Evolutionary conservation across 192 early-diverging fungal species (phyloP), one percentile per base, ranked within the genome.

Genomic region (Podochytrium sp.): DNA sequence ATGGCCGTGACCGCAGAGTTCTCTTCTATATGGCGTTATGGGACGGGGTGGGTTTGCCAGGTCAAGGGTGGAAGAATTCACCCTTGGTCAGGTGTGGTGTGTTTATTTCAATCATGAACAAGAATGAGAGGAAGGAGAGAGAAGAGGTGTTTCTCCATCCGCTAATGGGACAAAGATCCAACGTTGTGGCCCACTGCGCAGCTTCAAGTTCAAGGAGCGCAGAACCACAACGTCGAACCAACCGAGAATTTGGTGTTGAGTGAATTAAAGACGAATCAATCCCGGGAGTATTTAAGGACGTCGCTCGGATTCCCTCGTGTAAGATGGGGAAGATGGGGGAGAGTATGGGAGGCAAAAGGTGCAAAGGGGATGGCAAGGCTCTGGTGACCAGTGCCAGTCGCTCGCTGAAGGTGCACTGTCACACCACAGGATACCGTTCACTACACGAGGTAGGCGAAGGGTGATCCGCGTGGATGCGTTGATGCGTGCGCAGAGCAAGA

Each of bases 131-230:
- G 53, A 56, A 12, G 16, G 25, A 56, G 27, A 12, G 18, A 56
- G 43, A 12, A 47, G 20, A 20, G 20, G 43, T 47, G 43, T 57
- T 16, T 30, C 55, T 57, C 30, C 55, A 57, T 27, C 14, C 55
- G 14, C 29, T 1, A 57, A 57, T 57, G 55, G 55, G 20, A 47
- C 20, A 12, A 47, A 47, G 20, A 7, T 7, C 20, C 10, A 47
- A 20, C 10, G 20, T 7, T 7, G 20, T 20, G 43, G 7, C 20
- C 43, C 43, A 47, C 43, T 57, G 55, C 55, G 37, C 38, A 62
- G 60, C 60, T 62, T 62, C 60, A 62, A 62, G 60, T 62, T 62
- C 60, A 62, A 62, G 60, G 14, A 57, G 10, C 60, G 60, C 33
- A 38, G 12, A 27, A 62, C 18, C 30, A 14, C 10, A 6, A 14